Evolutionary conservation across 2,329 filamentous ascomycete genomes (phyloP).

Genomic region (Penicillium sp.): DNA sequence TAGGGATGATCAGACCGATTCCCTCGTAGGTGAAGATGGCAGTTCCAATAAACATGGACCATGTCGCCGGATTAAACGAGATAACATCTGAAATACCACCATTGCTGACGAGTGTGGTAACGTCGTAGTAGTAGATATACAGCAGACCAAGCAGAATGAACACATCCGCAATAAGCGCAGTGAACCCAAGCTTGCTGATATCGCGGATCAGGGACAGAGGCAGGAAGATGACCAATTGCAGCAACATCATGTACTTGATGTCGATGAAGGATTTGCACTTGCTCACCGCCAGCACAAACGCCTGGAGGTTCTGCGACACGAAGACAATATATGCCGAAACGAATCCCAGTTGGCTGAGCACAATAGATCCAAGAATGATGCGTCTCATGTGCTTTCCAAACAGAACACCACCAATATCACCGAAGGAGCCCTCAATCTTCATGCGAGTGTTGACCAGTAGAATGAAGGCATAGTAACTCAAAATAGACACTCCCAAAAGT

Average conservation of each 20-base stretch:
- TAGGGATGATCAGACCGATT: conserved; percentile 94
- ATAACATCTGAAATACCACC: conserved; percentile 78
- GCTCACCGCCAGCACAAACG: conserved; percentile 86
- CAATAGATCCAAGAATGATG: conserved; percentile 83
- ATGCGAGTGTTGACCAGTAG: conserved; percentile 81
- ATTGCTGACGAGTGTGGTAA: conserved; percentile 69
- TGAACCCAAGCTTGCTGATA: conserved; percentile 94
- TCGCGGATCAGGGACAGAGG: conserved; percentile 91
- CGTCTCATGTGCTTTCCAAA: conserved; percentile 87
- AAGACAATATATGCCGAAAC: conserved; percentile 95
- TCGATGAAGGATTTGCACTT: conserved; percentile 79
- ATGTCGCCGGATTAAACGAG: conserved; percentile 82
- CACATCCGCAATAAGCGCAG: conserved; percentile 83
- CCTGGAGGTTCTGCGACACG: conserved; percentile 89
- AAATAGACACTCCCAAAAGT: conserved; percentile 71
- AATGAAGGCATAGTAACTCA: conserved; percentile 98
- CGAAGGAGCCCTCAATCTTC: conserved; percentile 87
- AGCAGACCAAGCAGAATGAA: conserved; percentile 90
- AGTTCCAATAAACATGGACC: conserved; percentile 97
- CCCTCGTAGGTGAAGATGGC: conserved; percentile 99
- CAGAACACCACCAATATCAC: conserved; percentile 87
- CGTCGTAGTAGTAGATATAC: conserved; percentile 93
- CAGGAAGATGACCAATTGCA: conserved; percentile 93
- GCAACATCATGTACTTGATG: conserved; percentile 82
- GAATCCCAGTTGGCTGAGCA: conserved; percentile 92